A percentile compares a stretch with the other conserved stretches of the same genome.
phyloP scores from a whole-genome alignment of 306 rosid species.

The Cicer pinnatifidum region DNA sequence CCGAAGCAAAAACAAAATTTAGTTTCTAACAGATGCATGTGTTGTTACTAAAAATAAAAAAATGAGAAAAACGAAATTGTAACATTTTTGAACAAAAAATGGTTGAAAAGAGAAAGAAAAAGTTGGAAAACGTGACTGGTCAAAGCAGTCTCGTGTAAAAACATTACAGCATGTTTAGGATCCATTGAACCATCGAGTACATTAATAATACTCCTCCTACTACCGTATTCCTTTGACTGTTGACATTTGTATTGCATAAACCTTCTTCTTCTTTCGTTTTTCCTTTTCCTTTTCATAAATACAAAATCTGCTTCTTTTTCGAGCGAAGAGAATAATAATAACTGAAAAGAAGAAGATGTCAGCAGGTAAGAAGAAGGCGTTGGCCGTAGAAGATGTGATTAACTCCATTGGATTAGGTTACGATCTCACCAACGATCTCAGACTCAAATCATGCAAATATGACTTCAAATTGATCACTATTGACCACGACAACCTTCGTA shows the following conservation, averaged over 20 bases:
- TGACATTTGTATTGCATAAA: not conserved
- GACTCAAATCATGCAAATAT: slow-evolving; percentile 64
- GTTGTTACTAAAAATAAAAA: too few relatives aligned
- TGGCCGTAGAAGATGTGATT: slow-evolving; percentile 56
- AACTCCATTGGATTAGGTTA: slow-evolving; percentile 64
- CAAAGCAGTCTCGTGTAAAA: slow-evolving; percentile 34
- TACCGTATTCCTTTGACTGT: slow-evolving; percentile 28
- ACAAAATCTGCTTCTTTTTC: not conserved
- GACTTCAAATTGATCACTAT: slow-evolving; percentile 54
- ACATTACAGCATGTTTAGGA: not conserved
- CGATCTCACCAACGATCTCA: slow-evolving; percentile 70
- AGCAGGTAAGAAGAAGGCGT: slow-evolving; percentile 10
- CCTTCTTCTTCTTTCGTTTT: not conserved
- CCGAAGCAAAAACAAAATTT: too few relatives aligned
- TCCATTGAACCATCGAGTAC: not conserved
- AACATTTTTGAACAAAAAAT: too few relatives aligned
- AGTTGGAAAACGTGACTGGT: slow-evolving; percentile 22
- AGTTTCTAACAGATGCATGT: too few relatives aligned
- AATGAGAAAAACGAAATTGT: too few relatives aligned
- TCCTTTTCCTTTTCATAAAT: not conserved
- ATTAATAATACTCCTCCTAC: not conserved
- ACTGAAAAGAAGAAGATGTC: not conserved
- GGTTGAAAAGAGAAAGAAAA: too few relatives aligned
- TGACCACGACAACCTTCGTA: slow-evolving; percentile 51
- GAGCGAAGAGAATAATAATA: not conserved